Evolutionary conservation across 768 basidiomycete genomes (phyloP).

Genomic region (Phaeotremella fagi): DNA sequence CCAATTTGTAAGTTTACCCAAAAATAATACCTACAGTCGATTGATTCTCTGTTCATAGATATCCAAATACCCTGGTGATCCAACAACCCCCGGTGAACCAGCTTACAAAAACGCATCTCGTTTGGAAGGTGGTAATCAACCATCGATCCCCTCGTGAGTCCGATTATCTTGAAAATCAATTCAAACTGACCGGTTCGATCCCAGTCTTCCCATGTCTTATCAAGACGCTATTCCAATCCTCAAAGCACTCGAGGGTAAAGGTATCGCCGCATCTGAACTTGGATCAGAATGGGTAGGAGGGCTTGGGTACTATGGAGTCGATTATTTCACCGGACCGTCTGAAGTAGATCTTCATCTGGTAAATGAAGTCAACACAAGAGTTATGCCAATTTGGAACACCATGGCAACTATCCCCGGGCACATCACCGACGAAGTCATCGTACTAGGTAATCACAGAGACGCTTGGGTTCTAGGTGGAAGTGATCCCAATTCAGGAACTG

Average conservation of each 20-base stretch:
- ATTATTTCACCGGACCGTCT: constrained; percentile 51
- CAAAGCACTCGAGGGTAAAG: constrained; percentile 53
- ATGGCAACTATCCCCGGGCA: constrained; percentile 42
- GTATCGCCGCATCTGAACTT: constrained; percentile 40
- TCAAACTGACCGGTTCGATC: constrained; percentile 52
- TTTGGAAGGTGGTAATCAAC: constrained; percentile 50
- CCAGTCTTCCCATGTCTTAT: constrained; percentile 87
- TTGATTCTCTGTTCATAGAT: constrained; percentile 42
- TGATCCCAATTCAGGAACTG: constrained; percentile 63
- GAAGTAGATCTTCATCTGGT: constrained; percentile 56
- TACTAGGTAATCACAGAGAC: constrained; percentile 85
- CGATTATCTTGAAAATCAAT: constrained; percentile 53
- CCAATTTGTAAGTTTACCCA: constrained; percentile 54
- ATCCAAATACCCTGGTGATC: constrained; percentile 51
- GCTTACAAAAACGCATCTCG: constrained; percentile 76
- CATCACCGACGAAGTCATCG: constrained; percentile 66
- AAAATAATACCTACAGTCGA: not conserved
- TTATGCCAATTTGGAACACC: constrained; percentile 78
- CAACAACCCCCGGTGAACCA: constrained; percentile 82
- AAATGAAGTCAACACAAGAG: constrained; percentile 69
- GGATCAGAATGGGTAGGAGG: constrained; percentile 47
- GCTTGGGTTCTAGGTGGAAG: constrained; percentile 66
- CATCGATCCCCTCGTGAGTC: constrained; percentile 41
- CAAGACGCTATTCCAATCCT: constrained; percentile 69
- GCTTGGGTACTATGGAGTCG: constrained; percentile 43